Base-by-base conservation (phyloP, 2,329 filamentous ascomycete genomes). In the Stromatinia cepivora region DNA sequence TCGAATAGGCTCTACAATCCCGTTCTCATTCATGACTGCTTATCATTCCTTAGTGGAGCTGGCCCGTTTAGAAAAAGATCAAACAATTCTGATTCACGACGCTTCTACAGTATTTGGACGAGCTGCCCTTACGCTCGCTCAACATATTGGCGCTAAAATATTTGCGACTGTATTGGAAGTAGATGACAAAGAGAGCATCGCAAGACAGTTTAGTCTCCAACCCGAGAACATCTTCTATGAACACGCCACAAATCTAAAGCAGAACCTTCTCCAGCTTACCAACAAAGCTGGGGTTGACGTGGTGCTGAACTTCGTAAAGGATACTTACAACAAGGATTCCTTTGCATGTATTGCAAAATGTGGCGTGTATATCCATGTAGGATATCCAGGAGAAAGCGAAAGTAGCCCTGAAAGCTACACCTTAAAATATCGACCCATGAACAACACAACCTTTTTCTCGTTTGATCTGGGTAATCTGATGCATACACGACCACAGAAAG, bases 81-180 rank as follows among this genome's bases (percentile, higher is more conserved):
- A 81, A 46, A 75, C 71, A 0, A 69, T 81, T 1, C 71, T 82
- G 45, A 75, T 82, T 0, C 78, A 81, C 50, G 72, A 73, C 3
- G 81, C 75, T 6, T 70, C 77, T 1, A 78, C 78, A 13, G 75
- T 72, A 0, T 63, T 79, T 39, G 80, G 80, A 10, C 76, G 77
- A 34, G 79, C 80, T 2, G 74, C 77, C 0, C 78, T 81, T 25
- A 67, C 69, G 1, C 20, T 81, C 0, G 78, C 79, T 20, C 69
- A 73, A 42, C 63, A 50, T 4, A 52, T 71, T n/a, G 72, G 73
- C n/a, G 73, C 73, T 46, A 70, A 76, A 6, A 70, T 79, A 1
- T 79, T 76, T 66, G 72, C 72, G 3, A 79, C 77, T 0, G 73
- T 74, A 6, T 69, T 71, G 8, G 73, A 25, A 17, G 11, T 63